Conservation (phyloP, 176 grass and related monocot genomes). For the Eragrostis curvula region DNA sequence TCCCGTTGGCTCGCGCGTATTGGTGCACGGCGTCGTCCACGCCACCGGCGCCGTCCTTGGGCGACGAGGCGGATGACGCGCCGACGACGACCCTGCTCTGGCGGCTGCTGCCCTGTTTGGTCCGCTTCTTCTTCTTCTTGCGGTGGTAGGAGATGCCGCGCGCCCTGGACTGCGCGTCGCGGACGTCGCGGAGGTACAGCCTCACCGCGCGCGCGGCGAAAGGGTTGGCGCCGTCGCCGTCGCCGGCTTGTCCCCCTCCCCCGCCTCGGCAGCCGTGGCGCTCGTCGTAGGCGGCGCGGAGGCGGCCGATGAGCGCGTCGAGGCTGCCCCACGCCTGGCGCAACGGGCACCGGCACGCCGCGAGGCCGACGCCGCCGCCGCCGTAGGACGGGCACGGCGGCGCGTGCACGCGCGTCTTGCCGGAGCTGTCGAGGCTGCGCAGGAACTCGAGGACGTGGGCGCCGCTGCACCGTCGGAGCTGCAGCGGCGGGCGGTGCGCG, state of each 20-base stretch:
- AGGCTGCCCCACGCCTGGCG: slow-evolving; percentile 70
- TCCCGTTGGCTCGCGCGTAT: not conserved
- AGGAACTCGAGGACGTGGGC: slow-evolving; percentile 87
- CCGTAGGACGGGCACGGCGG: slow-evolving; percentile 64
- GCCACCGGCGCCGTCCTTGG: not conserved
- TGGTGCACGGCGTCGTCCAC: not conserved
- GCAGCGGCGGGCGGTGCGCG: slow-evolving; percentile 62
- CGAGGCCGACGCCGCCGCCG: not conserved
- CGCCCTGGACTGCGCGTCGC: slow-evolving; percentile 60
- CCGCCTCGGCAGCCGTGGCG: slow-evolving; percentile 24
- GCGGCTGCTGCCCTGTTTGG: not conserved
- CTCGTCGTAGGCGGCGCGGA: slow-evolving; percentile 66
- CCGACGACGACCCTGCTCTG: not conserved
- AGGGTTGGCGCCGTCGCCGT: slow-evolving; percentile 42
- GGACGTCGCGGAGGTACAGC: slow-evolving; percentile 67
- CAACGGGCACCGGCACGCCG: slow-evolving; percentile 65
- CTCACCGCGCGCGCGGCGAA: slow-evolving; percentile 67
- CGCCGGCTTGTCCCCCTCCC: too few relatives aligned
- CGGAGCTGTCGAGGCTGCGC: slow-evolving; percentile 81
- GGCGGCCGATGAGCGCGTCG: slow-evolving; percentile 63
- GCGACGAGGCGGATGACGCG: not conserved
- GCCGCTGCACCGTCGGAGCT: slow-evolving; percentile 59
- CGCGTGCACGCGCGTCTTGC: slow-evolving; percentile 81
- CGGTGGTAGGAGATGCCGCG: slow-evolving; percentile 68
- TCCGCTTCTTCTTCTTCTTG: slow-evolving; percentile 53